Conservation (phyloP, 1,139 yeast species). For the Neolecta irregularis region DNA sequence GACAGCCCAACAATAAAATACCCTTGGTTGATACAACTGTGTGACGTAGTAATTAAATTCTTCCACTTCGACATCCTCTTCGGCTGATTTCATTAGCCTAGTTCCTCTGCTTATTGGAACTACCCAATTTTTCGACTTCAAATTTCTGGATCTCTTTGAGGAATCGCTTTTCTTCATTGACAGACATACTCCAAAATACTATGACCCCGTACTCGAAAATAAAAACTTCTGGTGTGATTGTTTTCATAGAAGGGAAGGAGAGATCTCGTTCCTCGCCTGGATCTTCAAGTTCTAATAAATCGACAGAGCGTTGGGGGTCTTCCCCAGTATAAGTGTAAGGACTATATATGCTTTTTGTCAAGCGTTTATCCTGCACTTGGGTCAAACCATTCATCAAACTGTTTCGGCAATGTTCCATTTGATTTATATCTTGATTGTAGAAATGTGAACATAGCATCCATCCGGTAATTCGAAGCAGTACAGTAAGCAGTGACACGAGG, state of each 20-base stretch:
- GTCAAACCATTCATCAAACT: conserved; percentile 65
- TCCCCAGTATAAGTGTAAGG: conserved; percentile 17
- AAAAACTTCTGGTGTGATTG: conserved; percentile 53
- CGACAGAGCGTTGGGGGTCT: conserved; percentile 20
- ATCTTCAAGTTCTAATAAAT: conserved; percentile 58
- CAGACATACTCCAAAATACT: conserved; percentile 87
- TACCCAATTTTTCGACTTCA: conserved; percentile 78
- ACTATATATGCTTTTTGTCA: conserved; percentile 7
- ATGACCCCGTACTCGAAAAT: conserved; percentile 90
- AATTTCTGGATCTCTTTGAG: conserved; percentile 69
- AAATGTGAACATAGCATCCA: conserved; percentile 79
- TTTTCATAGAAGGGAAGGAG: conserved; percentile 42
- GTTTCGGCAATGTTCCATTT: conserved; percentile 58
- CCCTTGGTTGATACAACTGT: conserved; percentile 77
- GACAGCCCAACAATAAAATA: conserved; percentile 1
- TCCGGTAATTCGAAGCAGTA: conserved; percentile 80
- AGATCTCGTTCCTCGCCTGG: conserved; percentile 72
- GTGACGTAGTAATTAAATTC: conserved; percentile 91
- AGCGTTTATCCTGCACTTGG: neutral
- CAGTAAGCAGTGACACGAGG: conserved; percentile 94
- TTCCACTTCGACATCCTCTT: conserved; percentile 66
- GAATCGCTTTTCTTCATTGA: conserved; percentile 69
- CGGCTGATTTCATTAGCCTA: conserved; percentile 3
- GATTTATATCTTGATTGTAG: conserved; percentile 57
- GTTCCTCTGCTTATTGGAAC: no score